A percentile compares a stretch with the other conserved stretches of the same genome.
phyloP scores from a whole-genome alignment of 331 rosid species.

The Pyrus hybrid region DNA sequence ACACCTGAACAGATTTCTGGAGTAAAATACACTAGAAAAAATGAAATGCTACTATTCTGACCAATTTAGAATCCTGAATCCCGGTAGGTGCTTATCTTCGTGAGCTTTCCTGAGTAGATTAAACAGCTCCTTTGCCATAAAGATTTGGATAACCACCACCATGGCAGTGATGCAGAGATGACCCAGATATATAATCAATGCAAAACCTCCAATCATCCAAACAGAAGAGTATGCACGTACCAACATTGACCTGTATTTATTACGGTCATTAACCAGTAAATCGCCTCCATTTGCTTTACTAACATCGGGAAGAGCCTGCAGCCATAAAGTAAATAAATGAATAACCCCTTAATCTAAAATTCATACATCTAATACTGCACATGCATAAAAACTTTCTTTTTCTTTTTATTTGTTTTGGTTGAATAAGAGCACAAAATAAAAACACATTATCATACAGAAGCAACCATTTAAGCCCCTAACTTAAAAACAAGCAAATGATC shows the following conservation, averaged over 20 bases:
- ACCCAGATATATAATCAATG: slow-evolving; percentile 64
- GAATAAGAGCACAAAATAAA: neutral
- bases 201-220: slow-evolving; percentile 99
- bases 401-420: neutral
- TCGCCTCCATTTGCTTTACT: slow-evolving; percentile 54
- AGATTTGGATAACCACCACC: slow-evolving; percentile 94
- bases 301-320: slow-evolving; percentile 51
- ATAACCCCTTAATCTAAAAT: neutral
- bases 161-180: slow-evolving; percentile 92
- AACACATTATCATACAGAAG: neutral
- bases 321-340: neutral
- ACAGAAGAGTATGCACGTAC: slow-evolving; percentile 77
- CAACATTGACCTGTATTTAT: slow-evolving; percentile 83
- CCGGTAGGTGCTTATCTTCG: slow-evolving; percentile 85
- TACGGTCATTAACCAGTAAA: slow-evolving; percentile 75
- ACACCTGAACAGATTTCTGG: neutral
- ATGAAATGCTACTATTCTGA: slow-evolving; percentile 21
- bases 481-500: neutral
- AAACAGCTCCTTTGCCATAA: slow-evolving; percentile 94
- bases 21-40: slow-evolving; percentile 6
- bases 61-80: slow-evolving; percentile 97
- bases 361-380: neutral
- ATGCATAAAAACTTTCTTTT: neutral
- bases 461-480: neutral
- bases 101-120: slow-evolving; percentile 77